Percentiles rank a stretch among this genome's conserved stretches.
Conservation (phyloP, 2,329 filamentous ascomycete species). For the Pseudogymnoascus sp. region DNA sequence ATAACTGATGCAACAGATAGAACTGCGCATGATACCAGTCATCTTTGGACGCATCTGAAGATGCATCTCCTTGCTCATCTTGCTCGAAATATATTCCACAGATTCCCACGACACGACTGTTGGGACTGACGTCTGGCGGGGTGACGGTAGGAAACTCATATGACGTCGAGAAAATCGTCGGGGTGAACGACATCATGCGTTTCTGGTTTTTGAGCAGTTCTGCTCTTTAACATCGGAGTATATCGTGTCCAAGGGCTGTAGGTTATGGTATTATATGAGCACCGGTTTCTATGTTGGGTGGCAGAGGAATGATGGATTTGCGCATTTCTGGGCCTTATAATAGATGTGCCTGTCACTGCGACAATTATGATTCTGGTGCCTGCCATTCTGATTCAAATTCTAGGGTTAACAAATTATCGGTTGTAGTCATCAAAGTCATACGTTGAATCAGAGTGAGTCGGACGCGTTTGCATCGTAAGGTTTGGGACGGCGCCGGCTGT, state of each 20-base stretch:
- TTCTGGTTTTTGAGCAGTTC: neutral
- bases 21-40: neutral
- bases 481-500: neutral
- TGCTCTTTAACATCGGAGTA: neutral
- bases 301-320: neutral
- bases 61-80: neutral
- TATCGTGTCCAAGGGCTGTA: neutral
- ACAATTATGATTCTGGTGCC: neutral
- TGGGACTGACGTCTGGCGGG: neutral
- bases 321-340: neutral
- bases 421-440: neutral
- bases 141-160: neutral
- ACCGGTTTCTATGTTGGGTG: neutral
- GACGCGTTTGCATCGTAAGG: neutral
- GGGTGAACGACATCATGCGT: neutral
- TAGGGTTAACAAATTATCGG: neutral
- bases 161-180: neutral
- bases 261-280: neutral
- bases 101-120: neutral
- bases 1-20: neutral
- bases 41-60: neutral
- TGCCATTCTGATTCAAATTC: neutral
- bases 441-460: neutral
- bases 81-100: neutral
- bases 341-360: neutral